These are phyloP conservation scores for Apium graveolens DNA, from an alignment of 129 eudicot genomes.

Conservation along the genomic window DNA sequence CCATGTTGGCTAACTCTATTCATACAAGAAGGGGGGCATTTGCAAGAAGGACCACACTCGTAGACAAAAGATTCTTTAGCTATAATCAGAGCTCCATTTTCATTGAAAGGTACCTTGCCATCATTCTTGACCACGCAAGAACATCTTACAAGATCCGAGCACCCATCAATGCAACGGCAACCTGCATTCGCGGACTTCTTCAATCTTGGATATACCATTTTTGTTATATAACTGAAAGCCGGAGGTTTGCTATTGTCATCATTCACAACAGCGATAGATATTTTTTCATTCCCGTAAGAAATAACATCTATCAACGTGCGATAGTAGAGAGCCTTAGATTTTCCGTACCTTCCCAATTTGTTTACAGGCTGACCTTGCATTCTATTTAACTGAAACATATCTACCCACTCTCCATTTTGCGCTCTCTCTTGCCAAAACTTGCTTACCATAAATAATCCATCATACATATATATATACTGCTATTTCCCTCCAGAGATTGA, in stretches of 20 bases:
- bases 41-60: conserved; percentile 44
- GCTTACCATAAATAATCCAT: conserved; percentile 27
- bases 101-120: conserved; percentile 27
- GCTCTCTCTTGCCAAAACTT: conserved; percentile 19
- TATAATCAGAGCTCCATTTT: conserved; percentile 15
- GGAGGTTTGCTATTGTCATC: conserved; percentile 17
- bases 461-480: conserved; percentile 17
- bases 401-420: conserved; percentile 29
- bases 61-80: conserved; percentile 15
- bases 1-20: conserved; percentile 42
- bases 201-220: conserved; percentile 16
- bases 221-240: conserved; percentile 19
- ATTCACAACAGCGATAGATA: conserved; percentile 21
- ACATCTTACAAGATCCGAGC: conserved; percentile 23
- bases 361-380: conserved; percentile 20
- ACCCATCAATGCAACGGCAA: conserved; percentile 28
- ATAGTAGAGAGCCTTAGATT: background rate
- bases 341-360: background rate
- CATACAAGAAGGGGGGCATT: conserved; percentile 36
- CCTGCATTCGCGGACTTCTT: background rate
- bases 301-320: conserved; percentile 15
- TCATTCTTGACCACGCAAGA: conserved; percentile 22
- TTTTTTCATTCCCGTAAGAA: conserved; percentile 29
- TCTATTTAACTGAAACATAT: conserved; percentile 28
- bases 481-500: background rate